phyloP scores from a whole-genome alignment of 345 rosid genomes.

The Aurinia saxatilis region DNA sequence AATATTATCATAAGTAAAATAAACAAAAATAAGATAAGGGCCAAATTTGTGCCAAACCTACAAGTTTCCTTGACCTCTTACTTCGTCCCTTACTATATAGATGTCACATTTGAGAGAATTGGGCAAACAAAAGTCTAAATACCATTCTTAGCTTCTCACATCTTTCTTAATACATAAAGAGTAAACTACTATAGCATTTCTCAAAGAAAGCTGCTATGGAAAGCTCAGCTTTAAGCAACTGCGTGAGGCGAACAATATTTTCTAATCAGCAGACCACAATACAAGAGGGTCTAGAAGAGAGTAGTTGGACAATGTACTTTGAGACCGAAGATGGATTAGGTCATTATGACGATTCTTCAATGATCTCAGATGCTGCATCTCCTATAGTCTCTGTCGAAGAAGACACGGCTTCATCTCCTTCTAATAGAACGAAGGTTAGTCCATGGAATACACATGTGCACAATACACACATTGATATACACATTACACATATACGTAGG shows the following conservation, averaged over 20 bases:
- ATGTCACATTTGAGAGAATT: conserved; percentile 7
- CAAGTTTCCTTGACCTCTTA: background rate
- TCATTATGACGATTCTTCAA: conserved; percentile 20
- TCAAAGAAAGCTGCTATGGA: conserved; percentile 17
- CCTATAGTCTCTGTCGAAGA: conserved; percentile 16
- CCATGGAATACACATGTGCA: background rate
- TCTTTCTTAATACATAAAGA: background rate
- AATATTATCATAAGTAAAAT: background rate
- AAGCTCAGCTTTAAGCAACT: conserved; percentile 21
- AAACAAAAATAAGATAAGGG: background rate
- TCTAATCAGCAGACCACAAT: conserved; percentile 18
- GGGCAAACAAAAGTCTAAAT: conserved; percentile 2
- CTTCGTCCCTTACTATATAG: conserved; percentile 2
- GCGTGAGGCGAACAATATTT: conserved; percentile 2
- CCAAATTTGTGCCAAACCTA: conserved; percentile 14
- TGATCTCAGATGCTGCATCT: conserved; percentile 34
- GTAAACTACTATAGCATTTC: background rate
- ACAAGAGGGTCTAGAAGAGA: conserved; percentile 20
- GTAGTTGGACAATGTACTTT: conserved; percentile 31
- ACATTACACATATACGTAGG: background rate
- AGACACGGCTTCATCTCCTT: conserved; percentile 32
- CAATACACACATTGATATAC: background rate
- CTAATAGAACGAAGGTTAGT: conserved; percentile 28
- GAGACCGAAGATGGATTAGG: conserved; percentile 15
- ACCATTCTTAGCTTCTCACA: background rate